These are phyloP conservation scores for Gaertneriomyces sp. DNA, from an alignment of 192 early-diverging fungal species.

Conservation along the genomic window DNA sequence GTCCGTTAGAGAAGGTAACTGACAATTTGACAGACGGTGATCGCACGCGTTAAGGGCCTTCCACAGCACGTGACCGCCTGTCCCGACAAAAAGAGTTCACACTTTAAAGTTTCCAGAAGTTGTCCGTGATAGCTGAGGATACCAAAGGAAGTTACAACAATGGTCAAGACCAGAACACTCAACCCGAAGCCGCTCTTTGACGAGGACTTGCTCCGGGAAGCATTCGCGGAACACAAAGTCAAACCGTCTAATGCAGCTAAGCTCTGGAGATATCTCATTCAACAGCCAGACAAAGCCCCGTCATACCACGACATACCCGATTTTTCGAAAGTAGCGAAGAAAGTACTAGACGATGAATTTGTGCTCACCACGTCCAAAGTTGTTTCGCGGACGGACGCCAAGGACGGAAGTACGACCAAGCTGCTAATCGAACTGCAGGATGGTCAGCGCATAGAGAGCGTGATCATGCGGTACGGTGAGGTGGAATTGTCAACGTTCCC, in stretches of 20 bases:
- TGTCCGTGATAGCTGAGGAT: too few species aligned
- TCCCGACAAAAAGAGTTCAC: too few species aligned
- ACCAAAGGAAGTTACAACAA: not conserved
- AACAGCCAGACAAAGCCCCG: constrained; percentile 21
- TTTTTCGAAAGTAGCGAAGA: constrained; percentile 38
- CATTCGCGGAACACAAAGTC: constrained; percentile 35
- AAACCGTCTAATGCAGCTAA: constrained; percentile 32
- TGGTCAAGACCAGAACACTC: constrained; percentile 25
- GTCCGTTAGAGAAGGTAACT: too few species aligned
- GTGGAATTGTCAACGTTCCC: constrained; percentile 44
- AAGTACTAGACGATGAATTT: constrained; percentile 45
- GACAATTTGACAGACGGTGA: too few species aligned
- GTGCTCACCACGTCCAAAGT: constrained; percentile 42
- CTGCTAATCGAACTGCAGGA: constrained; percentile 58
- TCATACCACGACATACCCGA: constrained; percentile 38
- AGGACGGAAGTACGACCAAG: constrained; percentile 54
- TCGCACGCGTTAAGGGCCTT: too few species aligned
- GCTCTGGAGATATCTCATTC: constrained; percentile 42
- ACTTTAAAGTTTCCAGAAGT: too few species aligned
- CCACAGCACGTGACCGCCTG: too few species aligned
- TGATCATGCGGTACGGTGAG: constrained; percentile 57
- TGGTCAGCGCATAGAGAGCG: constrained; percentile 51
- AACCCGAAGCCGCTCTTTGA: constrained; percentile 45
- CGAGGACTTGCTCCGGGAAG: constrained; percentile 33
- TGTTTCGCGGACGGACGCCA: constrained; percentile 38